Evolutionary conservation across 2,329 filamentous ascomycete genomes (phyloP).

Genomic region (Neurospora sp.): DNA sequence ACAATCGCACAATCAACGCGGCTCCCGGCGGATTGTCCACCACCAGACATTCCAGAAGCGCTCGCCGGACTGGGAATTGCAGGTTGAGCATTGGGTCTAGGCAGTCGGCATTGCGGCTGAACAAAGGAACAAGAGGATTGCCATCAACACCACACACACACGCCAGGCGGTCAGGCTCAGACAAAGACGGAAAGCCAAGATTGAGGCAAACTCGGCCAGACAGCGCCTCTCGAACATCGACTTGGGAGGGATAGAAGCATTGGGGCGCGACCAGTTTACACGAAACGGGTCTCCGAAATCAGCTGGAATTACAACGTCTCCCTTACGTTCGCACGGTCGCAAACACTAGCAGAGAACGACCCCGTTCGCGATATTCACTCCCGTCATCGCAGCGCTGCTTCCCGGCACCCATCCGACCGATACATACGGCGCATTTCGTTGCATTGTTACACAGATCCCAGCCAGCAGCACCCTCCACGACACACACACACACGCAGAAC

Average conservation of each 20-base stretch:
- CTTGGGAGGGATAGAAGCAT: not conserved
- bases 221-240: not conserved
- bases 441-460: not conserved
- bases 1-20: not conserved
- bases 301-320: not conserved
- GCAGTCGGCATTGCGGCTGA: not conserved
- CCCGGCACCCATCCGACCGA: not conserved
- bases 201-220: not conserved
- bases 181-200: not conserved
- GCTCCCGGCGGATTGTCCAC: not conserved
- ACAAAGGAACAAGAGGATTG: not conserved
- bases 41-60: not conserved
- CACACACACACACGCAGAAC: not conserved
- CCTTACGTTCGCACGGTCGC: not conserved
- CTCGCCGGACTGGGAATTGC: not conserved
- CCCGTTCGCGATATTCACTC: not conserved
- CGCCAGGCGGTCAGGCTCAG: not conserved
- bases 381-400: not conserved
- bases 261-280: not conserved
- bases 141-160: not conserved
- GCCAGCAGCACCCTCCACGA: not conserved
- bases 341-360: not conserved
- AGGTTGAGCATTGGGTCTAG: not conserved
- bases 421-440: not conserved
- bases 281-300: not conserved